phyloP scores from a whole-genome alignment of 768 basidiomycete genomes.

The Termitomyces sp. region DNA sequence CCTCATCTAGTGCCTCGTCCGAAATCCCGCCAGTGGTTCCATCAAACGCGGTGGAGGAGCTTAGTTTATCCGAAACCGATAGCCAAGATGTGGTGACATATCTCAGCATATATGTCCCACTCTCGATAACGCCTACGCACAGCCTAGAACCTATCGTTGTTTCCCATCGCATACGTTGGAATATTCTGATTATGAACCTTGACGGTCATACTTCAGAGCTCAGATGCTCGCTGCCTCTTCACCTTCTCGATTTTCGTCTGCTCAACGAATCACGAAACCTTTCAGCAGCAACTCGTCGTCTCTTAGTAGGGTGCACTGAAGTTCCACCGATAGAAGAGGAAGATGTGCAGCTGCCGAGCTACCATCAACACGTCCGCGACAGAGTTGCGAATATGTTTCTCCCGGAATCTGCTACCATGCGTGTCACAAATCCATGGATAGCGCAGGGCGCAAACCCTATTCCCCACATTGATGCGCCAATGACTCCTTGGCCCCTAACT shows the following conservation, averaged over 20 bases:
- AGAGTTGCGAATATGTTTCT: slow-evolving; percentile 79
- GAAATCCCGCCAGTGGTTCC: neutral
- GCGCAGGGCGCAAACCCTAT: slow-evolving; percentile 35
- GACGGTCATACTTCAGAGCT: slow-evolving; percentile 94
- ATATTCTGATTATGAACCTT: slow-evolving; percentile 72
- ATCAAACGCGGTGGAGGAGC: neutral
- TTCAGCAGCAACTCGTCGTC: slow-evolving; percentile 71
- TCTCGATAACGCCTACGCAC: slow-evolving; percentile 66
- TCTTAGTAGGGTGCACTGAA: slow-evolving; percentile 50
- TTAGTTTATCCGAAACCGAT: slow-evolving; percentile 5
- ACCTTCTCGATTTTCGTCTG: slow-evolving; percentile 73
- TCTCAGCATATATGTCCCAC: slow-evolving; percentile 59
- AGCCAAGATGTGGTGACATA: slow-evolving; percentile 53
- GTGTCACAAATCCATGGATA: slow-evolving; percentile 65
- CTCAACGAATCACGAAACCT: slow-evolving; percentile 72
- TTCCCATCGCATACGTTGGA: slow-evolving; percentile 80
- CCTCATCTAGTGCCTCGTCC: neutral
- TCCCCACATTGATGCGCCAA: slow-evolving; percentile 19
- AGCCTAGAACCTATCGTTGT: slow-evolving; percentile 71
- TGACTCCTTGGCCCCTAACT: slow-evolving; percentile 13
- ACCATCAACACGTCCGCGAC: slow-evolving; percentile 86
- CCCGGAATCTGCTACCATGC: slow-evolving; percentile 58
- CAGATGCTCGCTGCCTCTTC: slow-evolving; percentile 89
- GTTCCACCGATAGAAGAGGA: slow-evolving; percentile 41
- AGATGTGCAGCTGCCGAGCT: slow-evolving; percentile 83